Evolutionary conservation across 1,284 basidiomycete genomes (phyloP).

Genomic region (Schizophyllum amplum): DNA sequence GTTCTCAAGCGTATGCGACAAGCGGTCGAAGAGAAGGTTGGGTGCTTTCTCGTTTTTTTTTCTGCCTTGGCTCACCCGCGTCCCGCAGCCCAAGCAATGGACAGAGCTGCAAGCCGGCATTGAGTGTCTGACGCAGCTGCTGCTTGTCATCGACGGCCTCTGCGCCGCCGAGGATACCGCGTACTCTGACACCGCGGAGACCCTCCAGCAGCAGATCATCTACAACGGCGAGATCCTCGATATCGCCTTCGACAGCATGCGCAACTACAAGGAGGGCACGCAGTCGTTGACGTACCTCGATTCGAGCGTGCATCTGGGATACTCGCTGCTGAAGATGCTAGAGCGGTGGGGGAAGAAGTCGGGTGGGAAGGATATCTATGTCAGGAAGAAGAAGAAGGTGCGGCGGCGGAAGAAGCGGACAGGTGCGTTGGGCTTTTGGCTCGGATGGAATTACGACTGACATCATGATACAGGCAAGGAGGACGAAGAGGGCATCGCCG

Average conservation of each 20-base stretch:
- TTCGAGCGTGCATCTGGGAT: constrained; percentile 74
- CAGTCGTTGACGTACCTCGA: constrained; percentile 75
- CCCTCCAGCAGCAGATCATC: constrained; percentile 82
- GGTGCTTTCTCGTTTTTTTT: constrained; percentile 12
- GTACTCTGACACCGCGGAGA: constrained; percentile 66
- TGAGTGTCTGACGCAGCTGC: constrained; percentile 84
- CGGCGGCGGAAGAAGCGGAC: constrained; percentile 23
- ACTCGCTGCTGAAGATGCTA: constrained; percentile 77
- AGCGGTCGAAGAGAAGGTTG: constrained; percentile 83
- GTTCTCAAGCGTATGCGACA: constrained; percentile 82
- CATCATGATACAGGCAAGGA: constrained; percentile 16
- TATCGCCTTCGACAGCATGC: constrained; percentile 69
- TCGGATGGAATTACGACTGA: not conserved
- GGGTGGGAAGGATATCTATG: constrained; percentile 16
- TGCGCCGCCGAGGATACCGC: constrained; percentile 43
- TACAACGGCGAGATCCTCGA: constrained; percentile 93
- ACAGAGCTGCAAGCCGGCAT: constrained; percentile 92
- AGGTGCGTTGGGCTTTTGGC: not conserved
- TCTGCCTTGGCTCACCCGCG: constrained; percentile 8
- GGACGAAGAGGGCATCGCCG: constrained; percentile 56
- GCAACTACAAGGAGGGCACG: constrained; percentile 67
- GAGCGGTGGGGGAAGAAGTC: constrained; percentile 71
- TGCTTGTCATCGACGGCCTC: constrained; percentile 74
- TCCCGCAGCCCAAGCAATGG: constrained; percentile 74
- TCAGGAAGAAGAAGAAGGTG: constrained; percentile 37